Percentiles rank a stretch among this genome's conserved stretches.
Evolutionary conservation across 176 grass and related monocot species (phyloP).

Genomic region (Areca catechu): DNA sequence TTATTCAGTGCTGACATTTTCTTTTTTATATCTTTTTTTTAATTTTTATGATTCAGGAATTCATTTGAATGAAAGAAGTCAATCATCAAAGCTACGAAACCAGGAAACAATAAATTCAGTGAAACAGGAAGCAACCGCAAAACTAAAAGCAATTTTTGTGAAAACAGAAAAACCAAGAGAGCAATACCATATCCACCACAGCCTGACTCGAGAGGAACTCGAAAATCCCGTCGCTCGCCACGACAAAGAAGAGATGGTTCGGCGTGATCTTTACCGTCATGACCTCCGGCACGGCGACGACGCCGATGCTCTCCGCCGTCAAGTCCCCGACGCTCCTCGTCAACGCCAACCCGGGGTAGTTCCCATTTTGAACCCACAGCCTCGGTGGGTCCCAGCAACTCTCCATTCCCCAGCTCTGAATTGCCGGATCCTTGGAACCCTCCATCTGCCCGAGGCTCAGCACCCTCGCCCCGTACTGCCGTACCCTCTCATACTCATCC

Average conservation of each 20-base stretch:
- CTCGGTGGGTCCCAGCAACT: conserved; percentile 76
- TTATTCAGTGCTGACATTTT: no score
- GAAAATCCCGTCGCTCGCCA: conserved; percentile 88
- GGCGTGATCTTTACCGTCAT: conserved; percentile 55
- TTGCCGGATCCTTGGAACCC: conserved; percentile 27
- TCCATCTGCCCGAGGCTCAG: conserved; percentile 75
- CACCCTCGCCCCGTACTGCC: conserved; percentile 63
- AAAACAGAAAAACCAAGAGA: no score
- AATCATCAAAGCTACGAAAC: no score
- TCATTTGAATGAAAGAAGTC: no score
- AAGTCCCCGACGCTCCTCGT: conserved; percentile 84
- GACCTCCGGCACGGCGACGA: conserved; percentile 72
- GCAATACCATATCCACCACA: conserved; percentile 72
- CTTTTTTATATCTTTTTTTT: no score
- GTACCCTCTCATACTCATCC: conserved; percentile 85
- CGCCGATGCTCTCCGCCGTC: conserved; percentile 60
- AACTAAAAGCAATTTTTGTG: no score
- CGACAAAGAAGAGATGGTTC: conserved; percentile 68
- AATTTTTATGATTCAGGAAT: no score
- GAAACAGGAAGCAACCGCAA: no score
- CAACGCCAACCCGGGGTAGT: conserved; percentile 90
- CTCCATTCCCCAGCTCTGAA: conserved; percentile 29
- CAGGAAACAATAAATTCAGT: no score
- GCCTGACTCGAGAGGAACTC: conserved; percentile 90
- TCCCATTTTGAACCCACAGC: conserved; percentile 77